These are phyloP conservation scores for Allantophomopsis cytisporea DNA, from an alignment of 2,329 filamentous ascomycete species.

Conservation along the genomic window DNA sequence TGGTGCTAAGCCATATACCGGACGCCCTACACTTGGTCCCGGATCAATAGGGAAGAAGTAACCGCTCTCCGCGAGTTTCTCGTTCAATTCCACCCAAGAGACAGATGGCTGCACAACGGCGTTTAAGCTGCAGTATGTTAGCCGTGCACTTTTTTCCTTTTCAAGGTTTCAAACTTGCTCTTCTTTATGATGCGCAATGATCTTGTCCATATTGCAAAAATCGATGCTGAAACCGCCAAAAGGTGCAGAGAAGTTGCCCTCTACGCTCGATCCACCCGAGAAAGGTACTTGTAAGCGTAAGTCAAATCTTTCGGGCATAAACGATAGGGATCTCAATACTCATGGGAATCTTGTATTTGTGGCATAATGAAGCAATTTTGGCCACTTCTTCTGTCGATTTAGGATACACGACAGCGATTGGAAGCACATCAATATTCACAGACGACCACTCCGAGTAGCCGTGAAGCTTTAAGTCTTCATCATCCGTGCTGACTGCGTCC, in stretches of 20 bases:
- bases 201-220: constrained; percentile 75
- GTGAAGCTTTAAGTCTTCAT: constrained; percentile 45
- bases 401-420: constrained; percentile 51
- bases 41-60: constrained; percentile 87
- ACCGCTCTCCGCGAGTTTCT: constrained; percentile 51
- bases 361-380: constrained; percentile 51
- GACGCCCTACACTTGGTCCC: too few species aligned
- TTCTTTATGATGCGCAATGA: constrained; percentile 65
- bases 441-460: constrained; percentile 59
- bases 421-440: constrained; percentile 42
- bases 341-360: constrained; percentile 69
- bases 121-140: too few species aligned
- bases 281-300: too few species aligned
- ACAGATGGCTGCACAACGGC: constrained; percentile 83
- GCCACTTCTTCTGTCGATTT: constrained; percentile 46
- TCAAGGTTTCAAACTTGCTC: too few species aligned
- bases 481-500: constrained; percentile 47
- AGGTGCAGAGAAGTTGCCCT: constrained; percentile 81
- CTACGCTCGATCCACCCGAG: constrained; percentile 76
- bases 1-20: too few species aligned
- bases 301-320: too few species aligned
- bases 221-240: constrained; percentile 82
- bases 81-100: constrained; percentile 85
- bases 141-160: too few species aligned
- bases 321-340: too few species aligned